These are phyloP conservation scores for Vicia sativa DNA, from an alignment of 306 rosid species.

Conservation along the genomic window DNA sequence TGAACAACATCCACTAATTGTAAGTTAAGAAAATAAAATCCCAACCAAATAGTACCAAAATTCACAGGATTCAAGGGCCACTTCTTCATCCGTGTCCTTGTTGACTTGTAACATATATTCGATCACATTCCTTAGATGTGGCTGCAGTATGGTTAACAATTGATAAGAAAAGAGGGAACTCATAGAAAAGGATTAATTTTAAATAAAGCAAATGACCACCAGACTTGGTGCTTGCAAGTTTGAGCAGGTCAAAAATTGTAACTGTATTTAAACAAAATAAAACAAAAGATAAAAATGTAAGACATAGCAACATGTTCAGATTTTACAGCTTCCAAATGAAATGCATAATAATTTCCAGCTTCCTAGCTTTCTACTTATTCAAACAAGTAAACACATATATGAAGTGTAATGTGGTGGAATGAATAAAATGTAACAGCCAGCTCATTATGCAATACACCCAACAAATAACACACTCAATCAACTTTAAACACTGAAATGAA, in stretches of 20 bases:
- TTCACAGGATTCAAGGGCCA: constrained; percentile 99
- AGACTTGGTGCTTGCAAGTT: constrained; percentile 18
- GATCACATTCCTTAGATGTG: constrained; percentile 79
- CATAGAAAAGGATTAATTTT: constrained; percentile 20
- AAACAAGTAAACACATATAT: constrained; percentile 7
- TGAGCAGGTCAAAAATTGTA: constrained; percentile 14
- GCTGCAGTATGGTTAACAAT: constrained; percentile 62
- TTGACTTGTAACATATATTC: constrained; percentile 98
- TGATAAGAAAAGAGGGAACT: constrained; percentile 37
- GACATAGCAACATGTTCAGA: constrained; percentile 11
- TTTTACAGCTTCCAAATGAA: constrained; percentile 16
- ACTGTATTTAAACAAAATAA: constrained; percentile 22
- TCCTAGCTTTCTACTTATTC: constrained; percentile 9
- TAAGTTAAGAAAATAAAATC: constrained; percentile 19
- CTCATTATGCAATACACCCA: constrained; percentile 24
- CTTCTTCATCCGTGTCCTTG: constrained; percentile 92
- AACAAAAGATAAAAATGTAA: constrained; percentile 24
- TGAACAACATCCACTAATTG: constrained; percentile 27
- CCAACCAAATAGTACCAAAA: constrained; percentile 69
- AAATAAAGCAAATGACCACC: constrained; percentile 29
- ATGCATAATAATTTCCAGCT: constrained; percentile 16
- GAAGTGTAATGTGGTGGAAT: constrained; percentile 20
- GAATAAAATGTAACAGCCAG: constrained; percentile 16
- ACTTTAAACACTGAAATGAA: constrained; percentile 12
- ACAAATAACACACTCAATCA: constrained; percentile 21